Evolutionary conservation across 2,329 filamentous ascomycete species (phyloP), one percentile per base, ranked within the genome.

Genomic region (Diplodia scrobiculata): DNA sequence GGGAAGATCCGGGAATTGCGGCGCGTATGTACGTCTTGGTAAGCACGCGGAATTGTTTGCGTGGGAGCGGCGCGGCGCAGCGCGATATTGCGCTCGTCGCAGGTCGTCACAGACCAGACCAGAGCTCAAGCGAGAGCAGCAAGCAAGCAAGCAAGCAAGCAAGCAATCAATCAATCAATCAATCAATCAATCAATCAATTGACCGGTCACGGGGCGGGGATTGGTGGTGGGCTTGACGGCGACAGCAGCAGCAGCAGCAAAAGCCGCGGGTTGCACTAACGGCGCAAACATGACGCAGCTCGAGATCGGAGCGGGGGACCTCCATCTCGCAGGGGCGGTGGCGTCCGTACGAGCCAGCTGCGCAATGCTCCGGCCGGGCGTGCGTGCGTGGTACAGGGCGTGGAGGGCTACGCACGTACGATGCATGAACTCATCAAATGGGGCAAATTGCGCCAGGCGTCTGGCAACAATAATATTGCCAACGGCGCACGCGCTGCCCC

Each of bases 381-480:
- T 19, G 25, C 13, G 5, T 27, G 29, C 45, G 58, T 62, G 29
- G 58, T 50, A 47, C 58, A 50, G 58, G 29, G 41, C 41, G 29
- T 13, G n/a, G 58, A 32, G 58, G 58, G 58, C 58, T 62, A 50
- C 58, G 58, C 58, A 62, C 58, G 58, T 62, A 62, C 58, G 58
- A 48, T 50, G 58, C 58, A 62, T 62, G 58, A 62, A 62, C 58
- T 62, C 58, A 62, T 62, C 58, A 62, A 62, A 48, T 50, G 14
- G 27, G 58, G 41, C 58, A 62, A 62, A 62, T 62, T 62, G 58
- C 58, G 38, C 55, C 54, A 58, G 54, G 54, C 54, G 54, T 36
- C 54, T 58, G 54, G 54, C 54, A 45, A 47, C 54, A 58, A 58
- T 60, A 58, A 58, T 60, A 48, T 62, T 34, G 58, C 58, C 48